Conservation (phyloP, 192 early-diverging fungal genomes). For the Entomortierella lignicola region DNA sequence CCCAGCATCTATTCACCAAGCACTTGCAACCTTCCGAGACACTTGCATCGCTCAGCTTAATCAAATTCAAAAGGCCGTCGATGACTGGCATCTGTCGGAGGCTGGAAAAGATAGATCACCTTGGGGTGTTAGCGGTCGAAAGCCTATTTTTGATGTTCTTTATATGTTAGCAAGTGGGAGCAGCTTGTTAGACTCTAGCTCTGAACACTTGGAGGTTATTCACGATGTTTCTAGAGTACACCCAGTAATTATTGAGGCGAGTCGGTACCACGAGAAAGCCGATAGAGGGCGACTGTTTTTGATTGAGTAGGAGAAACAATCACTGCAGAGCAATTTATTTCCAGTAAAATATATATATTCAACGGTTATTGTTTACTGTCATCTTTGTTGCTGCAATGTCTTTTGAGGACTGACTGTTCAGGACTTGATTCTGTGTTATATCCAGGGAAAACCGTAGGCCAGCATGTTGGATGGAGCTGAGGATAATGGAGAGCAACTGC, state of each 20-base stretch:
- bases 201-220: background rate
- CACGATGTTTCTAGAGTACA: constrained; percentile 22
- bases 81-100: constrained; percentile 9
- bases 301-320: constrained; percentile 17
- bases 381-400: constrained; percentile 20
- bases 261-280: background rate
- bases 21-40: background rate
- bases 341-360: background rate
- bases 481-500: constrained; percentile 37
- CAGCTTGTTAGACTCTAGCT: background rate
- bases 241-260: constrained; percentile 34
- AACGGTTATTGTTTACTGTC: background rate
- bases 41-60: constrained; percentile 14
- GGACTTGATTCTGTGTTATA: constrained; percentile 30
- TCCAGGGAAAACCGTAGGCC: constrained; percentile 40
- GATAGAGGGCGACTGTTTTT: constrained; percentile 27
- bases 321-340: background rate
- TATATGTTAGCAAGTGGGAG: constrained; percentile 33
- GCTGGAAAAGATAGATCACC: constrained; percentile 20
- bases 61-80: constrained; percentile 20
- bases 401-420: constrained; percentile 21
- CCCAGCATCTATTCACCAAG: background rate
- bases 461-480: constrained; percentile 39
- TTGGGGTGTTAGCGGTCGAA: constrained; percentile 45
- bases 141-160: constrained; percentile 45